A percentile compares a stretch with the other conserved stretches of the same genome.
Evolutionary conservation across 352 stramenopile species (phyloP).

Genomic region (Globisporangium nunn): DNA sequence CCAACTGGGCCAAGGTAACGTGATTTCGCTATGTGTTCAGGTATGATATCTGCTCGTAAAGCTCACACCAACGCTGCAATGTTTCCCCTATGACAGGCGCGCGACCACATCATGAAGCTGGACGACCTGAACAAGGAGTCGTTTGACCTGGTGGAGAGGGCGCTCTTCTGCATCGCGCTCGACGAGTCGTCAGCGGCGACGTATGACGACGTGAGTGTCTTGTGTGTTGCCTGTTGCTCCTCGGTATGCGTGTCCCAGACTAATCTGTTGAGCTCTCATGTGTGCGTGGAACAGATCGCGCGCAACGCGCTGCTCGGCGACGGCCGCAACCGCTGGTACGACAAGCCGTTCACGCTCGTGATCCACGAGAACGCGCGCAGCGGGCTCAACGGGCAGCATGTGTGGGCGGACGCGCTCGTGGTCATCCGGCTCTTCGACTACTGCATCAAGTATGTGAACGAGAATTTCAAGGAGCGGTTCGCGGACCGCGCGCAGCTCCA

Average conservation of each 20-base stretch:
- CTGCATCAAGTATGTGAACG: constrained; percentile 89
- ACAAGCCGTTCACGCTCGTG: constrained; percentile 97
- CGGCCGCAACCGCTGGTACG: constrained; percentile 96
- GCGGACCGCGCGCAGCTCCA: constrained; percentile 63
- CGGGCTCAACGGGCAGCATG: constrained; percentile 94
- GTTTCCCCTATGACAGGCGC: constrained; percentile 23
- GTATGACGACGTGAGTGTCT: constrained; percentile 52
- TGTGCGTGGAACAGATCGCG: constrained; percentile 35
- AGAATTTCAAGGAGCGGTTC: constrained; percentile 87
- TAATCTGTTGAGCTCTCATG: background rate
- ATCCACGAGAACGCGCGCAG: constrained; percentile 95
- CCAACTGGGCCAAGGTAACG: constrained; percentile 90
- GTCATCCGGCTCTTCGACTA: constrained; percentile 93
- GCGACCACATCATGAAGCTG: constrained; percentile 77
- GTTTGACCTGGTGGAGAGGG: constrained; percentile 90
- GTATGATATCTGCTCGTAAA: background rate
- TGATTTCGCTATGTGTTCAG: background rate
- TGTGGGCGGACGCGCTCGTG: constrained; percentile 96
- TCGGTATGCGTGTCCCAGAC: background rate
- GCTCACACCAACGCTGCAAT: background rate
- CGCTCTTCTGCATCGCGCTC: constrained; percentile 91
- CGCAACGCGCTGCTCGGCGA: constrained; percentile 82
- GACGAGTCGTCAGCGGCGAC: constrained; percentile 80
- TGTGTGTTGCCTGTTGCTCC: background rate
- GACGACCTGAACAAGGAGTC: constrained; percentile 86